Base-by-base conservation (phyloP, 768 basidiomycete species). In the Ramaria sp. region DNA sequence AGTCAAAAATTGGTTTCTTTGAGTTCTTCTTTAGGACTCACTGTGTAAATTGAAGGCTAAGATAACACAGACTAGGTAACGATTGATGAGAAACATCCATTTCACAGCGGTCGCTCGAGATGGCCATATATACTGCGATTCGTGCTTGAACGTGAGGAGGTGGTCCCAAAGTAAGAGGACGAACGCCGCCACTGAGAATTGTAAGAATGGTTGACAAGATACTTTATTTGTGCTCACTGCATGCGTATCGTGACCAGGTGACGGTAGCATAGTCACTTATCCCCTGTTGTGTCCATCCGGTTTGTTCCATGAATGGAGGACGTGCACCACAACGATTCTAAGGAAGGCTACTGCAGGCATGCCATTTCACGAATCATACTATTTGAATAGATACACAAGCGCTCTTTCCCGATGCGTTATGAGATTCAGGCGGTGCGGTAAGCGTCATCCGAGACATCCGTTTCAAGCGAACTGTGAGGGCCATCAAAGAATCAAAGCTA, bases 101-200 rank as follows among this genome's bases (percentile, higher is more conserved):
- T 76, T 78, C 0, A 69, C 66, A 19, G 69, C 63, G 0, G 70
- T 71, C 51, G 63, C 61, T 49, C 65, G 69, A 0, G 75, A 72
- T 13, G 59, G 63, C 74, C 75, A 78, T 19, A 77, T 67, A 50
- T 70, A 66, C 39, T 66, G 55, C 30, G 74, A 64, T 59, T 77
- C 76, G 34, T 75, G 70, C 12, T 62, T 57, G 30, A 77, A 65
- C 6, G 74, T 71, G 34, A 77, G 58, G 38, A 69, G 19, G 54
- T 77, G 73, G 59, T 78, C 73, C 57, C 74, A 77, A 7, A 76
- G 51, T 3, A 75, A 59, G 15, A 70, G 60, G 5, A 60, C 61
- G 20, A 72, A 60, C 11, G 69, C 72, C n/a, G 59, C 63, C 30
- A 64, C 72, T 73, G 42, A n/a, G 17, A 13, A 17, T 19, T 43